Base-by-base conservation (phyloP, 768 basidiomycete genomes). In the Boletus sensibilis region DNA sequence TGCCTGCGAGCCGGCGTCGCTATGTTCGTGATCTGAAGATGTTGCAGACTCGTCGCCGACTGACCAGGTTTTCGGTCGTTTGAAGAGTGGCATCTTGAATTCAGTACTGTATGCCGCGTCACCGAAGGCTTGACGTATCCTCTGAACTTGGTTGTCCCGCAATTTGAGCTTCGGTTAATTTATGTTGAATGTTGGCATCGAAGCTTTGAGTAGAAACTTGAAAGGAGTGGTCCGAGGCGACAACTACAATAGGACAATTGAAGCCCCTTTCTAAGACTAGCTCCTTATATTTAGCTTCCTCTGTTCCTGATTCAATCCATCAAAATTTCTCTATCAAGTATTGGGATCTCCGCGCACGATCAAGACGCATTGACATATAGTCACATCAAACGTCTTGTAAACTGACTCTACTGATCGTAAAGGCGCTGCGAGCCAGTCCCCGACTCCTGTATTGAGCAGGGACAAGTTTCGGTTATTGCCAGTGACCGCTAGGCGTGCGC, bases 11-110 rank as follows among this genome's bases (percentile, higher is more conserved):
- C 53, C 38, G 3, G 51, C n/a, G n/a, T 50, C 37, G 35, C 40
- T 40, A 27, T 59, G 46, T 39, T 61, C 64, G 25, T 51, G 43
- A 13, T 64, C 54, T 1, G 65, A 62, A 31, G 52, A 57, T 5
- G 55, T 18, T 27, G 56, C 11, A 16, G 66, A 59, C 43, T 63
- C 53, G 41, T 64, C 52, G 39, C 34, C 25, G 9, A 13, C 20
- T 29, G 58, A 40, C 72, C 73, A 69, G 8, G 66, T 68, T 50
- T 69, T 73, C 31, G 69, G 60, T 44, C 75, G 68, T 53, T 69
- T 75, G 46, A 64, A 63, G 56, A 69, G 67, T 34, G 70, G 58
- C 76, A 78, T 77, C 12, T 21, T 42, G 42, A 3, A 12, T 54
- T 38, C 18, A n/a, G 25, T 38, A 20, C 27, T 3, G 40, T 25